phyloP scores from a whole-genome alignment of 495 filamentous ascomycete species.

The Penicillium manginii region DNA sequence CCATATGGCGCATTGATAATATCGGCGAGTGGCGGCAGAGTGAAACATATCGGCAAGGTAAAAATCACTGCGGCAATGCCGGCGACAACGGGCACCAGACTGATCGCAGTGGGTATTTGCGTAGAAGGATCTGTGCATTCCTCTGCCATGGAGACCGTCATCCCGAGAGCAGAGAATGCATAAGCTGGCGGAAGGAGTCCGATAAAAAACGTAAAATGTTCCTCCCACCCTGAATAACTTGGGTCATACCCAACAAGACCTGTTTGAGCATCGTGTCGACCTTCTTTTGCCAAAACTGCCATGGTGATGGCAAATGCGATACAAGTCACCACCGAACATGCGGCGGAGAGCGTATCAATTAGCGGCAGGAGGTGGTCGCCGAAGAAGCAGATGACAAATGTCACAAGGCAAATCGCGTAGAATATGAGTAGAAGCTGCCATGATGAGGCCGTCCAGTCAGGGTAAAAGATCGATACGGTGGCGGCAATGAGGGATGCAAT shows the following conservation, averaged over 20 bases:
- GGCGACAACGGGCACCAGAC: constrained; percentile 17
- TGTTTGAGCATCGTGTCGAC: constrained; percentile 2
- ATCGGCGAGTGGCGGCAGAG: constrained; percentile 1
- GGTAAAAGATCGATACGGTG: constrained; percentile 55
- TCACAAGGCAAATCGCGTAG: constrained; percentile 52
- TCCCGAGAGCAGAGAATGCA: constrained; percentile 6
- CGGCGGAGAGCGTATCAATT: constrained; percentile 44
- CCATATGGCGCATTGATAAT: constrained; percentile 5
- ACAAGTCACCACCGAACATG: constrained; percentile 27
- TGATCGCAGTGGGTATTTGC: constrained; percentile 39
- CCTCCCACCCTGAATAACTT: constrained; percentile 4
- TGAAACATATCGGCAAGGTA: constrained; percentile 3
- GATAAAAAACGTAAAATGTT: constrained; percentile 6
- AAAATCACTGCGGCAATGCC: neutral
- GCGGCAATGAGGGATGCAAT: constrained; percentile 55
- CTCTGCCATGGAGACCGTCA: constrained; percentile 32
- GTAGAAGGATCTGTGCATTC: constrained; percentile 37
- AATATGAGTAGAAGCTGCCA: constrained; percentile 60
- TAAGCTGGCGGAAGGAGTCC: constrained; percentile 4
- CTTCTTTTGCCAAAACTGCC: constrained; percentile 24
- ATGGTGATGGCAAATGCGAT: constrained; percentile 19
- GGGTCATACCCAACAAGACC: constrained; percentile 33
- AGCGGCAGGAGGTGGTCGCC: constrained; percentile 54
- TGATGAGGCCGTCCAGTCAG: constrained; percentile 48
- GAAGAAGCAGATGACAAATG: constrained; percentile 53